Conservation (phyloP, 2,329 filamentous ascomycete genomes). For the Colletotrichum sublineola region DNA sequence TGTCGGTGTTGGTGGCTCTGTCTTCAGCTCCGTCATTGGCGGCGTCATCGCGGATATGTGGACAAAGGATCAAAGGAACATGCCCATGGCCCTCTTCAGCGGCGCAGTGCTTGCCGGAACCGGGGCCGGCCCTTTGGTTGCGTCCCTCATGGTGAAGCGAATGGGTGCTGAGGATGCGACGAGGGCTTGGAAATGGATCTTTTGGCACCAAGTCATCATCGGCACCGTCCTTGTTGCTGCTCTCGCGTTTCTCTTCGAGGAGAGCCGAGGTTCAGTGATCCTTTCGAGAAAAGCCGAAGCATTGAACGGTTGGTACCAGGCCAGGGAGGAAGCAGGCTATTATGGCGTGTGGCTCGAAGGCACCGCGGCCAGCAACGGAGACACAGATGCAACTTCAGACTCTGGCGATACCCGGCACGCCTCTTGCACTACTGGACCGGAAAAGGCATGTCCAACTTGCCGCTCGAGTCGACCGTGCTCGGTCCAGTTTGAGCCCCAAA, state of each 20-base stretch:
- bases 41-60: conserved; percentile 92
- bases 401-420: conserved; percentile 26
- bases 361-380: conserved; percentile 24
- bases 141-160: conserved; percentile 76
- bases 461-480: conserved; percentile 20
- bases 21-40: conserved; percentile 91
- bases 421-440: conserved; percentile 16
- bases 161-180: conserved; percentile 56
- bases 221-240: conserved; percentile 73
- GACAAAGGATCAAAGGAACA: conserved; percentile 82
- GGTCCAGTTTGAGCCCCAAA: conserved; percentile 45
- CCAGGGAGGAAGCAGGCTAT: conserved; percentile 75
- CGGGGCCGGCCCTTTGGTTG: conserved; percentile 80
- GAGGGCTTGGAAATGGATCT: conserved; percentile 79
- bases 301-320: conserved; percentile 84
- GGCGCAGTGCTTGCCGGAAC: conserved; percentile 83
- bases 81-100: conserved; percentile 91
- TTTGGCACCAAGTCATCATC: conserved; percentile 85
- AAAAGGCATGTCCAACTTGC: conserved; percentile 23
- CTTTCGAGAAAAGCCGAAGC: conserved; percentile 79
- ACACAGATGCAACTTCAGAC: conserved; percentile 10
- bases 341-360: conserved; percentile 60
- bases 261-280: conserved; percentile 86
- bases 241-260: conserved; percentile 79
- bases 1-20: conserved; percentile 80